Base-by-base conservation (phyloP, 75 land plant species). In the Pseudotsuga menziesii region DNA sequence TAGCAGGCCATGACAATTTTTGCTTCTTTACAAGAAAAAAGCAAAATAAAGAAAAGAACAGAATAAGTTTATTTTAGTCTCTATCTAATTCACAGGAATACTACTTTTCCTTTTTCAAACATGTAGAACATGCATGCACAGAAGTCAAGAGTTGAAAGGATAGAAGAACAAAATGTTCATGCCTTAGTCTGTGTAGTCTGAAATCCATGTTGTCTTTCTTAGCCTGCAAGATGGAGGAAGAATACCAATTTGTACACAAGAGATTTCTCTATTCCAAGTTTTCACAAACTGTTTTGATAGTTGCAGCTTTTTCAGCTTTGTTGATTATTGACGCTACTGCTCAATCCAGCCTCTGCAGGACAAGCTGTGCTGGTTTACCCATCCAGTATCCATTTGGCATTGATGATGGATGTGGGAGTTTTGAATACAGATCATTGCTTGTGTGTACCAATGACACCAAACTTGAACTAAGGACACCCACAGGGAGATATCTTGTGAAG, bases 321-420 rank as follows among this genome's bases (percentile, higher is more conserved):
- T 64, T 64, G 69, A 19, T 64, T 27, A 19, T 35, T 13, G 69
- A 64, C 35, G 69, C 13, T 57, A 56, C 78, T 19, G 20, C 85
- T 44, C 83, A 79, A 72, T 75, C 91, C 36, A 78, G 58, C 54
- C 84, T 66, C 27, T 90, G 92, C 78, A 78, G 90, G 58, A 80
- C 81, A 14, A 61, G 81, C 15, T 90, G 92, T 57, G 92, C 86
- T 32, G 79, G 44, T 20, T 78, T 90, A 55, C 83, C 84, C 16
- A 90, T 90, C 56, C 54, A 69, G 62, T 90, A 88, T 80, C 92
- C 92, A 5, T 84, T 90, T 73, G 85, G 86, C 39, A 80, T 90
- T 58, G 92, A 88, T 71, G 88, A 90, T 56, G 92, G 92, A 76
- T 90, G 92, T 41, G 90, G 92, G 57, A 88, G 85, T 81, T 88